Base-by-base conservation (phyloP, 768 basidiomycete genomes). In the Serpula lacrymans region DNA sequence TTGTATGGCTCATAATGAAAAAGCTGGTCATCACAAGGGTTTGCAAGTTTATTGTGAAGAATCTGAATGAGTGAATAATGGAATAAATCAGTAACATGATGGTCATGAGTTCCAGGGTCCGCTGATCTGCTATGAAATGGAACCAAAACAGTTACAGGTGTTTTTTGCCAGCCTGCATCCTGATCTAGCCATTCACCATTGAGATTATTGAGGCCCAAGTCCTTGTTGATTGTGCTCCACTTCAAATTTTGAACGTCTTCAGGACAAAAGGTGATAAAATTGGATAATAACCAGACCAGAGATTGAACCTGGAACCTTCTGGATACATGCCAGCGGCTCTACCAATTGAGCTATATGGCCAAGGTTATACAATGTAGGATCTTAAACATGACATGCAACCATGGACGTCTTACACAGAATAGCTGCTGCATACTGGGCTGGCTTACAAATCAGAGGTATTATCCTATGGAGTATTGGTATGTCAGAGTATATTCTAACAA, bases 1-100 rank as follows among this genome's bases (percentile, higher is more conserved):
- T 52, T 38, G 29, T 43, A 49, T 4, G 43, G 48, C 16, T 50
- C 36, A 28, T 32, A 38, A 35, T 50, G 49, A 24, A 52, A 50
- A 14, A 28, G 30, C 24, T 24, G 14, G 21, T 34, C 24, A 27
- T 44, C 12, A 23, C 22, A 18, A 5, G 37, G 18, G 33, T 33
- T 21, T 3, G 43, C 29, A 3, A 53, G 42, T 24, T 30, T 48
- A 29, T 52, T 42, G 6, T 32, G 24, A 12, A 55, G 46, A 17
- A 55, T 31, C 6, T 20, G 30, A 7, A 55, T 36, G 10, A 55
- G 38, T 12, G 34, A 38, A 5, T 47, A 32, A 17, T 47, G 40
- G 28, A 46, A 41, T 27, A 55, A 46, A 14, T 39, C 29, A 7
- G 21, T 31, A 7, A 50, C 37, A 1, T 27, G 16, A 35, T 43